phyloP scores from a whole-genome alignment of 352 stramenopile genomes.

The Globisporangium cylindrosporum region DNA sequence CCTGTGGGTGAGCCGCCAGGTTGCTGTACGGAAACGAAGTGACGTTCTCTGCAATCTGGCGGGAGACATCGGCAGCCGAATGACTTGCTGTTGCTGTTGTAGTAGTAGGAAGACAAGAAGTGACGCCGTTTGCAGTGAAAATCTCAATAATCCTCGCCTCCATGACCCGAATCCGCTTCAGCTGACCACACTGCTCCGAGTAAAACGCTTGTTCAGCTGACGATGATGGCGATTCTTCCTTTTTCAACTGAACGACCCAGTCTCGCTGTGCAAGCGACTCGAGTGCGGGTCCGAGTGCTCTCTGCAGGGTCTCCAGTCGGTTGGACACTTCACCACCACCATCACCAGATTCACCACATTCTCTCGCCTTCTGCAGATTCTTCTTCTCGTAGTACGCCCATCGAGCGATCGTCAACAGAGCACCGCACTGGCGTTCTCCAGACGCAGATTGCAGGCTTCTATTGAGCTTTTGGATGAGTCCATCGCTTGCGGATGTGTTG shows the following conservation, averaged over 20 bases:
- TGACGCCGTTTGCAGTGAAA: slow-evolving; percentile 35
- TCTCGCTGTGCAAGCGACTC: slow-evolving; percentile 39
- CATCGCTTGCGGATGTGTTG: slow-evolving; percentile 14
- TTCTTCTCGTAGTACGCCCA: slow-evolving; percentile 51
- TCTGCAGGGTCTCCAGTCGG: slow-evolving; percentile 21
- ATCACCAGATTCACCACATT: slow-evolving; percentile 1
- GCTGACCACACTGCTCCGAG: slow-evolving; percentile 41
- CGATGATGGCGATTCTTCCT: background rate
- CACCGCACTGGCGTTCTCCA: slow-evolving; percentile 61
- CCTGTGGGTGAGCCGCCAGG: slow-evolving; percentile 27
- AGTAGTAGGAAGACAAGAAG: background rate
- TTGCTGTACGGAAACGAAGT: slow-evolving; percentile 48
- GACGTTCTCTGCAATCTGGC: slow-evolving; percentile 60
- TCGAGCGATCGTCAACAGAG: slow-evolving; percentile 43
- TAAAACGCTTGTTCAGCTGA: slow-evolving; percentile 29
- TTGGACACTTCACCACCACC: background rate
- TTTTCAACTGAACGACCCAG: slow-evolving; percentile 28
- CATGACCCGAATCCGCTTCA: slow-evolving; percentile 58
- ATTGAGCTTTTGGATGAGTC: slow-evolving; percentile 23
- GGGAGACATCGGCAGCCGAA: slow-evolving; percentile 46
- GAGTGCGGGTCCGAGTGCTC: slow-evolving; percentile 25
- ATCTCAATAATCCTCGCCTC: slow-evolving; percentile 49
- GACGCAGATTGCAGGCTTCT: slow-evolving; percentile 33
- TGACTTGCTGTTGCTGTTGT: slow-evolving; percentile 1
- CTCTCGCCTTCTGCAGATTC: background rate